These are phyloP conservation scores for Diaporthe citriasiana DNA, from an alignment of 2,329 filamentous ascomycete genomes.

Conservation along the genomic window DNA sequence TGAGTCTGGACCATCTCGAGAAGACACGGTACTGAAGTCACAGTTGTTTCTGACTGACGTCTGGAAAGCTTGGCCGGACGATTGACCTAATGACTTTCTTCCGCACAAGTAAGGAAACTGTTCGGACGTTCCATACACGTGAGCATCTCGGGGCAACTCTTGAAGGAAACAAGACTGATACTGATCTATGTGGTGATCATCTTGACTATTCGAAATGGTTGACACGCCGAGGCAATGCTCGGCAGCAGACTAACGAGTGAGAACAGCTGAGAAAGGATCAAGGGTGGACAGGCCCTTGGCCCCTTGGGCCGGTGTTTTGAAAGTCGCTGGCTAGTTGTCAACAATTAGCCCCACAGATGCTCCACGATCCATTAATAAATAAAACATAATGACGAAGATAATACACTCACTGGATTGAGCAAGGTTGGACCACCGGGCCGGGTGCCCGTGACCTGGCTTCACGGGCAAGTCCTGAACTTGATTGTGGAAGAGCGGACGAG, in stretches of 20 bases:
- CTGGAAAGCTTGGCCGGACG: neutral
- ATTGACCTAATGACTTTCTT: neutral
- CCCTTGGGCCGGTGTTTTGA: neutral
- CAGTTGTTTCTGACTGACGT: neutral
- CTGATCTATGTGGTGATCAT: constrained; percentile 34
- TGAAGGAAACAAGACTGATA: constrained; percentile 12
- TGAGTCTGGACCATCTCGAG: neutral
- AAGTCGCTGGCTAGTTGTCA: neutral
- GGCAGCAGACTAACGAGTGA: constrained; percentile 19
- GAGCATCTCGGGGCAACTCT: neutral
- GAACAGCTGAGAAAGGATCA: neutral
- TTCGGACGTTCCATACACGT: constrained; percentile 5
- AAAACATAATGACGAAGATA: neutral
- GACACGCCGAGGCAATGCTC: constrained; percentile 21
- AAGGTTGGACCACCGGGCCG: neutral
- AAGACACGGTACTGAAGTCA: neutral
- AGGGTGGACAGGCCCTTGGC: neutral
- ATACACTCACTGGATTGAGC: neutral
- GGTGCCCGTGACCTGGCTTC: neutral
- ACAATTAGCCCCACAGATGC: neutral
- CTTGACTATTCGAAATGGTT: constrained; percentile 4
- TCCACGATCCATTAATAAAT: neutral
- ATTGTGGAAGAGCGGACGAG: neutral
- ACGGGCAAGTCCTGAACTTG: neutral
- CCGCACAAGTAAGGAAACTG: constrained; percentile 14